phyloP scores from a whole-genome alignment of 2,329 filamentous ascomycete genomes.

The Fusarium poae region DNA sequence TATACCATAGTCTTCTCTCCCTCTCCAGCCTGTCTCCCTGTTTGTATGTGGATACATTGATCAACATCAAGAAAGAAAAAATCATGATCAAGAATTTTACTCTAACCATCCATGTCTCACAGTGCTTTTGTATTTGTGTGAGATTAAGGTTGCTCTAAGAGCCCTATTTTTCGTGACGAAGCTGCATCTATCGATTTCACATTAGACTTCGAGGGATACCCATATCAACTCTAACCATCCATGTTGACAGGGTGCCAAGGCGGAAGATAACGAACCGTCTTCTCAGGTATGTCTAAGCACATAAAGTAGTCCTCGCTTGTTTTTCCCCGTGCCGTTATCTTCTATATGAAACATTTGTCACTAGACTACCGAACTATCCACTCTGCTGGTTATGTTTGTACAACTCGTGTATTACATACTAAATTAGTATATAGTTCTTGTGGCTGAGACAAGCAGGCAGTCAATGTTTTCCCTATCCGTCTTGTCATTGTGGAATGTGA shows the following conservation, averaged over 20 bases:
- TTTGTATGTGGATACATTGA: constrained; percentile 14
- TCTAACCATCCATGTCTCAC: neutral
- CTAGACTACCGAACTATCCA: neutral
- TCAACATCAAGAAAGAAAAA: constrained; percentile 10
- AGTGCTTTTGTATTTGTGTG: too few relatives aligned
- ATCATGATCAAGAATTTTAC: constrained; percentile 2
- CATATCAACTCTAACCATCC: neutral
- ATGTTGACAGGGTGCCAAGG: constrained; percentile 9
- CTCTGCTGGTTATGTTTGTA: neutral
- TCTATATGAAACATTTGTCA: neutral
- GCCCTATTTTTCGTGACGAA: too few relatives aligned
- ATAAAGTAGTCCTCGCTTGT: neutral
- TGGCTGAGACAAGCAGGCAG: constrained; percentile 12
- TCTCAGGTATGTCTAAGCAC: neutral
- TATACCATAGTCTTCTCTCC: constrained; percentile 6
- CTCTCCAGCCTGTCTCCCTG: constrained; percentile 14
- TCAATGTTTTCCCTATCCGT: constrained; percentile 1
- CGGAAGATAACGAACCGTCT: constrained; percentile 2
- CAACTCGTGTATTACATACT: constrained; percentile 1
- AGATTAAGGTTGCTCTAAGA: too few relatives aligned
- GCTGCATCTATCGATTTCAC: too few relatives aligned
- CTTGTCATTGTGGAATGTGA: constrained; percentile 1
- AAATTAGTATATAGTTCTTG: neutral
- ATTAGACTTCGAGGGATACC: too few relatives aligned
- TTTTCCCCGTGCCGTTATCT: neutral